Percentiles rank a stretch among this genome's conserved stretches.
Conservation (phyloP, 352 stramenopile species). For the Globisporangium abappressorium region DNA sequence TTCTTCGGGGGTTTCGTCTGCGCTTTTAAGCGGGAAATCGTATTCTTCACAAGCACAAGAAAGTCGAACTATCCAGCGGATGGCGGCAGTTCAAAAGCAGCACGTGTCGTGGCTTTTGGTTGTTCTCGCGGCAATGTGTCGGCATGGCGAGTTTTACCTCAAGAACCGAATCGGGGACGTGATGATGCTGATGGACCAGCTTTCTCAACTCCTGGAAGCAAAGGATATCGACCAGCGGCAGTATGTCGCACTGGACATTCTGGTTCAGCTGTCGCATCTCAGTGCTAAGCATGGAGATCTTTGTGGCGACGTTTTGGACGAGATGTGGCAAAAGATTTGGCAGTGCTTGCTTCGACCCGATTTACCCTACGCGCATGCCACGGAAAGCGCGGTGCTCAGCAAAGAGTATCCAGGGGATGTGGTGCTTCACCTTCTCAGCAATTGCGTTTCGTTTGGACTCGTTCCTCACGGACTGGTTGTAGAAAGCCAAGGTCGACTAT, state of each 20-base stretch:
- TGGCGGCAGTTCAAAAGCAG: conserved; percentile 28
- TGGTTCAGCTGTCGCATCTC: conserved; percentile 53
- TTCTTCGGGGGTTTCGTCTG: conserved; percentile 20
- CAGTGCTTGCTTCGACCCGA: conserved; percentile 46
- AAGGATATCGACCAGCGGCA: conserved; percentile 53
- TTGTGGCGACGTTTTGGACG: conserved; percentile 34
- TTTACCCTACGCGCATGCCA: conserved; percentile 46
- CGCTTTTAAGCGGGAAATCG: background rate
- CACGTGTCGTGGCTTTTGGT: conserved; percentile 47
- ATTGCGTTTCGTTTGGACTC: conserved; percentile 40
- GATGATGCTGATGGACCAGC: conserved; percentile 52
- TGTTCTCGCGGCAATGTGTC: conserved; percentile 39
- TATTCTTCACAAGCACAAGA: conserved; percentile 20
- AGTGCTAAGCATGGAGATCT: conserved; percentile 27
- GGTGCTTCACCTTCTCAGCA: conserved; percentile 48
- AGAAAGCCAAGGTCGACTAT: conserved; percentile 29
- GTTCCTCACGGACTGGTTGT: conserved; percentile 34
- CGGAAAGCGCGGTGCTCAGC: conserved; percentile 38
- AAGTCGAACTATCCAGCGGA: conserved; percentile 18
- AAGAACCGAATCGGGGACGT: conserved; percentile 53
- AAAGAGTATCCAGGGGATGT: conserved; percentile 45
- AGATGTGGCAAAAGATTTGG: conserved; percentile 50
- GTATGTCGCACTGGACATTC: conserved; percentile 37
- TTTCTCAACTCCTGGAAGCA: conserved; percentile 36
- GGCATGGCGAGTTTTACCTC: conserved; percentile 53